phyloP scores from a whole-genome alignment of 331 rosid species.

The Rosa hybrid region DNA sequence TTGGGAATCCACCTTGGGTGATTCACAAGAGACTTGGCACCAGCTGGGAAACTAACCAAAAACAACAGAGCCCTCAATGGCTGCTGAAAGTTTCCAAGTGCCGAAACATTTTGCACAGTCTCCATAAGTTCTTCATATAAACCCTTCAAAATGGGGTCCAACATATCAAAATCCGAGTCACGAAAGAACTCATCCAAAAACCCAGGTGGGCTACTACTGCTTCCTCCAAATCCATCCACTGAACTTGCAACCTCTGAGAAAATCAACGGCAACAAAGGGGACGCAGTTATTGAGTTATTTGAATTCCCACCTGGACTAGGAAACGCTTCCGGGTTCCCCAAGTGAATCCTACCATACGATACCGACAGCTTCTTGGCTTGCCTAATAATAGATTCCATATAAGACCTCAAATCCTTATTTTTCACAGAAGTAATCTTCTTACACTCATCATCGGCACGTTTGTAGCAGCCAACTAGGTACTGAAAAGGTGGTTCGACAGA shows the following conservation, averaged over 20 bases:
- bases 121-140: conserved; percentile 80
- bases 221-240: conserved; percentile 49
- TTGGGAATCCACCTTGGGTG: conserved; percentile 95
- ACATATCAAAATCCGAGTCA: conserved; percentile 73
- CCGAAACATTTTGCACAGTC: conserved; percentile 77
- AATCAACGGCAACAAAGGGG: conserved; percentile 72
- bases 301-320: conserved; percentile 16
- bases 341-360: conserved; percentile 70
- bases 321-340: conserved; percentile 74
- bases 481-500: conserved; percentile 57
- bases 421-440: conserved; percentile 74
- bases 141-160: conserved; percentile 74
- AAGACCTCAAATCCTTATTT: conserved; percentile 54
- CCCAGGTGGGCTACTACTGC: conserved; percentile 62
- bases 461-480: conserved; percentile 69
- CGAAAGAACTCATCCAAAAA: conserved; percentile 80
- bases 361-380: conserved; percentile 77
- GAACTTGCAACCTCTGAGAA: conserved; percentile 63
- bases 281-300: conserved; percentile 9
- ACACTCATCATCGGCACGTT: conserved; percentile 73
- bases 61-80: conserved; percentile 72
- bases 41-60: conserved; percentile 74
- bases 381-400: conserved; percentile 56
- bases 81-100: conserved; percentile 84
- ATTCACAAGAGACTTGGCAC: conserved; percentile 78